Conservation (phyloP, 2,329 filamentous ascomycete genomes). For the Aspergillus novofumigatus region DNA sequence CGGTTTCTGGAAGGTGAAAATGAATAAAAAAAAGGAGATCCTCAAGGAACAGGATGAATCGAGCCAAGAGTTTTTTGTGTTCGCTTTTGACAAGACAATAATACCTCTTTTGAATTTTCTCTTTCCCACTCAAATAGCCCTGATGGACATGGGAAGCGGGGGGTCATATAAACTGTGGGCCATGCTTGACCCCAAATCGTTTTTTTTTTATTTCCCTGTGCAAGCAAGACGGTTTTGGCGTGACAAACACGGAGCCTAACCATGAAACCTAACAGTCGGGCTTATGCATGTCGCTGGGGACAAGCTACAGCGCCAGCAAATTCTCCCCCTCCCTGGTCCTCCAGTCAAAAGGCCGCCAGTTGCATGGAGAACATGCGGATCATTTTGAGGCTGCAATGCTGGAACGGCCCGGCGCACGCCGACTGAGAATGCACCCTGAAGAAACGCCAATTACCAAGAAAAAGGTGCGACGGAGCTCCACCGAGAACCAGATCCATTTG, state of each 20-base stretch:
- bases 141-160: conserved; percentile 32
- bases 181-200: conserved; percentile 21
- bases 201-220: conserved; percentile 8
- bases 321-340: conserved; percentile 22
- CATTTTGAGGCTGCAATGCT: conserved; percentile 43
- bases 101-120: conserved; percentile 1
- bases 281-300: conserved; percentile 37
- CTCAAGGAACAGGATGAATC: not conserved
- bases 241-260: conserved; percentile 35
- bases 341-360: conserved; percentile 27
- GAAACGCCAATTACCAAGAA: conserved; percentile 30
- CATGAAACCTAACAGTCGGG: conserved; percentile 33
- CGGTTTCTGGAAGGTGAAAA: not conserved
- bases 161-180: conserved; percentile 37
- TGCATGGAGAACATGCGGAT: conserved; percentile 37
- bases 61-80: not conserved
- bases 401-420: conserved; percentile 45
- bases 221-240: conserved; percentile 18
- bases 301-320: conserved; percentile 32
- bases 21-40: not conserved
- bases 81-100: not conserved
- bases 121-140: conserved; percentile 7
- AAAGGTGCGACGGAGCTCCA: conserved; percentile 21
- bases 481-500: conserved; percentile 18
- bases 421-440: conserved; percentile 36